Evolutionary conservation across 768 basidiomycete genomes (phyloP).

Genomic region (Cubamyces sp.): DNA sequence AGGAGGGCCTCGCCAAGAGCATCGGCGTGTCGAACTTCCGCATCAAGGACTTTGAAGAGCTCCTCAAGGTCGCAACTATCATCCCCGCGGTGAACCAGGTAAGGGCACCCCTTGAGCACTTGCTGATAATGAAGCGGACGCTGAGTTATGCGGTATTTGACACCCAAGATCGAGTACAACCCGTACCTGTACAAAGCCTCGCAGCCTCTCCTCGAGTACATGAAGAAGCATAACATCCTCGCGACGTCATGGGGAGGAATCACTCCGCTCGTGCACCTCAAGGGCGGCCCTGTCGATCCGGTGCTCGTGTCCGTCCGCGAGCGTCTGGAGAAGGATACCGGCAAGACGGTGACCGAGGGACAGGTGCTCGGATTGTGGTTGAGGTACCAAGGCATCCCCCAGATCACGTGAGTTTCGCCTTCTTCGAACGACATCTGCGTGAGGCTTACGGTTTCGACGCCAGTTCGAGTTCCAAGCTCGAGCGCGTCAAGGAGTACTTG

Average conservation of each 20-base stretch:
- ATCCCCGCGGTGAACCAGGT: constrained; percentile 57
- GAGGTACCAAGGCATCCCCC: constrained; percentile 35
- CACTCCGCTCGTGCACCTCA: constrained; percentile 40
- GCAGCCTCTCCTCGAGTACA: constrained; percentile 39
- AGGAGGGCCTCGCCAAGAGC: constrained; percentile 38
- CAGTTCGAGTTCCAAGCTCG: constrained; percentile 39
- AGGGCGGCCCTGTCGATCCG: constrained; percentile 45
- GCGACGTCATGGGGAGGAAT: constrained; percentile 47
- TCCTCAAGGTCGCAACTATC: constrained; percentile 47
- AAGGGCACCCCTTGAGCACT: not conserved
- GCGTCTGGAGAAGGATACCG: constrained; percentile 29
- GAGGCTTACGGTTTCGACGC: not conserved
- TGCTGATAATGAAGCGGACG: not conserved
- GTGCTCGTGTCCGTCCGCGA: constrained; percentile 39
- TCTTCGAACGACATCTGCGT: not conserved
- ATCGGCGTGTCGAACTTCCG: constrained; percentile 57
- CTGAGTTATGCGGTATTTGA: not conserved
- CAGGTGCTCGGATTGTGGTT: constrained; percentile 40
- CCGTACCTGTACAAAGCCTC: constrained; percentile 53
- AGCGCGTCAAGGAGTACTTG: constrained; percentile 49
- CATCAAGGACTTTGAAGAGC: constrained; percentile 42
- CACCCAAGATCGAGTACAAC: constrained; percentile 48
- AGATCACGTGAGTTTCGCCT: constrained; percentile 41
- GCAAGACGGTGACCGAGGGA: constrained; percentile 33
- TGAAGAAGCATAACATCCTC: constrained; percentile 42